Evolutionary conservation across 371 early-diverging fungal genomes (phyloP).

Genomic region (Apophysomyces ossiformis): DNA sequence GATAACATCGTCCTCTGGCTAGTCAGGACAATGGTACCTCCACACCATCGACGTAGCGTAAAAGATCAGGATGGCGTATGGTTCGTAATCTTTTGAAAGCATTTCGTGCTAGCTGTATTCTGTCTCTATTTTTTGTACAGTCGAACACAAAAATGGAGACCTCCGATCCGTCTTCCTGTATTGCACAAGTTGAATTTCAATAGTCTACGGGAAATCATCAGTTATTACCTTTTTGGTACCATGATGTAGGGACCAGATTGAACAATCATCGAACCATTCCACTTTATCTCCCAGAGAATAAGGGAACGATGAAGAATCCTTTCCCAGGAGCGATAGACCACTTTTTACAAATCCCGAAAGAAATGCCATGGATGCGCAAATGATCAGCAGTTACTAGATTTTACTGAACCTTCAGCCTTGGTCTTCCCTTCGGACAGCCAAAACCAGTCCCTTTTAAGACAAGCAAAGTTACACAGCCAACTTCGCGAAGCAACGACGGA

Average conservation of each 20-base stretch:
- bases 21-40: constrained; percentile 62
- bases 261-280: constrained; percentile 62
- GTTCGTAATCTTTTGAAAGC: constrained; percentile 87
- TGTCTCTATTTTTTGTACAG: constrained; percentile 63
- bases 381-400: constrained; percentile 10
- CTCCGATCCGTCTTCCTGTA: constrained; percentile 72
- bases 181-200: neutral
- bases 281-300: constrained; percentile 77
- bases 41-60: constrained; percentile 83
- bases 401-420: too few relatives aligned
- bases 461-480: too few relatives aligned
- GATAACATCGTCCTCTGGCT: neutral
- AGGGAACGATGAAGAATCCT: constrained; percentile 73
- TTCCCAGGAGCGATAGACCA: constrained; percentile 73
- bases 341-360: constrained; percentile 68
- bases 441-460: too few relatives aligned
- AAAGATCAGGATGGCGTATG: constrained; percentile 88
- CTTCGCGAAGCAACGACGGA: too few relatives aligned
- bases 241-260: constrained; percentile 80
- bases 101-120: constrained; percentile 82
- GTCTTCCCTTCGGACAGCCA: too few relatives aligned
- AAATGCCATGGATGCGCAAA: constrained; percentile 45
- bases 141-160: constrained; percentile 93
- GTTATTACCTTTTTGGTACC: constrained; percentile 80
- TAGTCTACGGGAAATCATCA: neutral